Evolutionary conservation across 2,329 filamentous ascomycete species (phyloP).

Genomic region (Elsinoe fawcettii): DNA sequence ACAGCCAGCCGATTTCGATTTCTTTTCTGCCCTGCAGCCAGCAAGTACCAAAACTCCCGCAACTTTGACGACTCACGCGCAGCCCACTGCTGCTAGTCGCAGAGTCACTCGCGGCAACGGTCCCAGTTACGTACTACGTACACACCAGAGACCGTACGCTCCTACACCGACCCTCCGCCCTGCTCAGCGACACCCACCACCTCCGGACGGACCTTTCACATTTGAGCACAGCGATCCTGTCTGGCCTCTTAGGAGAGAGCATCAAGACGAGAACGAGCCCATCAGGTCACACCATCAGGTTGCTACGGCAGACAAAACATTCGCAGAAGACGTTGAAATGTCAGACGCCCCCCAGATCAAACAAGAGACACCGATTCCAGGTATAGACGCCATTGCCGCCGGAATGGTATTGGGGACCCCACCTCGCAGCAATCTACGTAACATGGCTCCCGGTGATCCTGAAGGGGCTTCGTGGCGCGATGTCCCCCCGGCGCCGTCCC

Average conservation of each 20-base stretch:
- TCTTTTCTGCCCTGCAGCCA: not conserved
- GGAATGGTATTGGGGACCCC: not conserved
- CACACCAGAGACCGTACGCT: not conserved
- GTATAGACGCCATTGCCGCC: not conserved
- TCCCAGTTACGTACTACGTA: not conserved
- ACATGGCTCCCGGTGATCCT: too few relatives aligned
- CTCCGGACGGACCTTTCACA: not conserved
- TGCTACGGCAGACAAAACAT: not conserved
- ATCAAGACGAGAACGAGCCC: not conserved
- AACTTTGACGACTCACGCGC: not conserved
- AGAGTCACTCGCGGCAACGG: not conserved
- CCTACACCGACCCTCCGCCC: not conserved
- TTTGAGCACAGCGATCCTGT: slow-evolving; percentile 3
- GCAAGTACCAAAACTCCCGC: not conserved
- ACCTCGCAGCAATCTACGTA: not conserved
- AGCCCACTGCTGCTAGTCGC: not conserved
- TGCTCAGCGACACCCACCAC: not conserved
- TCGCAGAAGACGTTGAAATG: not conserved
- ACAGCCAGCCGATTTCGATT: not conserved
- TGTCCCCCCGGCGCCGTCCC: too few relatives aligned
- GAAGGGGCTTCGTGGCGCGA: too few relatives aligned
- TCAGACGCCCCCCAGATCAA: not conserved
- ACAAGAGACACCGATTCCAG: not conserved
- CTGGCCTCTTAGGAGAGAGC: not conserved
- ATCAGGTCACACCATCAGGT: not conserved